Evolutionary conservation across 805 yeast species (phyloP).

Genomic region (Myxozyma mucilagina): DNA sequence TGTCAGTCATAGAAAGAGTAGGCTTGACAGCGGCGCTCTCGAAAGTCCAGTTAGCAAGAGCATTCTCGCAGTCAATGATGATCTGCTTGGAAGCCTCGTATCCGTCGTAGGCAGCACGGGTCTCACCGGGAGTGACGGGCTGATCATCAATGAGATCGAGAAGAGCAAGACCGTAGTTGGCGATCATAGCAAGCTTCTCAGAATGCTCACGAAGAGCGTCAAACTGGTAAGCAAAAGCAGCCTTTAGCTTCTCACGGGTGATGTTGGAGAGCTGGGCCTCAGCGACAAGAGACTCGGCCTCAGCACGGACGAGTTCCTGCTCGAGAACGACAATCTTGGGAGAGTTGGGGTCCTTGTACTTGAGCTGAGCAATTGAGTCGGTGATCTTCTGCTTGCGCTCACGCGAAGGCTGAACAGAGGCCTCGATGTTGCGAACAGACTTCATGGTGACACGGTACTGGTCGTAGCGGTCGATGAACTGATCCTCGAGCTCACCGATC

Average conservation of each 20-base stretch:
- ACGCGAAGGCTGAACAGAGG: slow-evolving; percentile 96
- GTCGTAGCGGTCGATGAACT: slow-evolving; percentile 96
- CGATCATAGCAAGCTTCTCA: slow-evolving; percentile 94
- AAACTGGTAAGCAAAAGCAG: slow-evolving; percentile 94
- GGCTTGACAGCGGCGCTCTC: slow-evolving; percentile 96
- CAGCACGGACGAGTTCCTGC: slow-evolving; percentile 98
- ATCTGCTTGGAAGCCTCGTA: slow-evolving; percentile 98
- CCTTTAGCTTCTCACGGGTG: slow-evolving; percentile 96
- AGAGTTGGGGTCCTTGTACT: slow-evolving; percentile 97
- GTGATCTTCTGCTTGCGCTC: slow-evolving; percentile 97
- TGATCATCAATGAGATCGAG: slow-evolving; percentile 93
- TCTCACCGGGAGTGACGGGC: slow-evolving; percentile 98
- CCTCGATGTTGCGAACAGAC: slow-evolving; percentile 93
- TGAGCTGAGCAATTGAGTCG: slow-evolving; percentile 94
- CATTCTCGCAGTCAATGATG: slow-evolving; percentile 93
- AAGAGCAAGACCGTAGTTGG: slow-evolving; percentile 97
- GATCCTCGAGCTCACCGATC: slow-evolving; percentile 97
- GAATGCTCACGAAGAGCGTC: slow-evolving; percentile 93
- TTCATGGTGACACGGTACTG: slow-evolving; percentile 95
- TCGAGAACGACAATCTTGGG: slow-evolving; percentile 93
- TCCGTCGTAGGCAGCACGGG: slow-evolving; percentile 97
- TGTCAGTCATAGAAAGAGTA: slow-evolving; percentile 49
- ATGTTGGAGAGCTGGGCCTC: slow-evolving; percentile 98
- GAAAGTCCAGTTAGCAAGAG: slow-evolving; percentile 94
- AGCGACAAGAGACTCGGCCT: slow-evolving; percentile 97